phyloP scores from a whole-genome alignment of 805 yeast genomes.

The Metschnikowia sp. region DNA sequence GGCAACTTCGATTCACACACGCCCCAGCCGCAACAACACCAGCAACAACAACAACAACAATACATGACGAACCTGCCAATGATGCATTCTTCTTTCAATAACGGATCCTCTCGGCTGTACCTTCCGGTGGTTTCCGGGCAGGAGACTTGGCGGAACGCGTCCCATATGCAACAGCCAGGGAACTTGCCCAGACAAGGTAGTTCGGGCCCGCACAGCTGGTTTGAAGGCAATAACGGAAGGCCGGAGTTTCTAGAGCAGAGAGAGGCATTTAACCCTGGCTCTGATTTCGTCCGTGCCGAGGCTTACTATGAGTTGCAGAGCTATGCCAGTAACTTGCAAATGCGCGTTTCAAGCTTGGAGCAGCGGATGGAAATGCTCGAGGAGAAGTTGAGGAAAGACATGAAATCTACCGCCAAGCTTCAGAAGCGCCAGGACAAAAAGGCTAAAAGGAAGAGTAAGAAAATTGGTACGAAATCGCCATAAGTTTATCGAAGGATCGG shows the following conservation, averaged over 20 bases:
- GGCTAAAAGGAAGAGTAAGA: slow-evolving; percentile 6
- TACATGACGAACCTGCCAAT: too few species aligned
- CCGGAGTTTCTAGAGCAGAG: neutral
- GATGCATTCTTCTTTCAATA: too few species aligned
- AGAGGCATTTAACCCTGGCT: neutral
- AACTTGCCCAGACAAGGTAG: neutral
- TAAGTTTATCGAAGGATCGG: too few species aligned
- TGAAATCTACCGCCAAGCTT: slow-evolving; percentile 1
- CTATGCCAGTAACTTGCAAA: slow-evolving; percentile 31
- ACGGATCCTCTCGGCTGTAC: too few species aligned
- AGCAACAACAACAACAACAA: too few species aligned
- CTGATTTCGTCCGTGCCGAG: slow-evolving; percentile 4
- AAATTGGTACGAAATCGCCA: neutral
- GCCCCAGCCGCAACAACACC: too few species aligned
- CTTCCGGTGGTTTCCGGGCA: neutral
- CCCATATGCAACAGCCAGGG: neutral
- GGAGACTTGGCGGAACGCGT: slow-evolving; percentile 3
- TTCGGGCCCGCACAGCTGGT: neutral
- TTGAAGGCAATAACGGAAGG: neutral
- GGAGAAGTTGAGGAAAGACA: slow-evolving; percentile 8
- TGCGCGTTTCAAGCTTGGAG: slow-evolving; percentile 15
- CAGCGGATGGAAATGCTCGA: slow-evolving; percentile 10
- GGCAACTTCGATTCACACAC: too few species aligned
- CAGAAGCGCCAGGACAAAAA: slow-evolving; percentile 9
- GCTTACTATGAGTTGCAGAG: slow-evolving; percentile 31